A percentile compares a stretch with the other conserved stretches of the same genome.
Evolutionary conservation across 192 early-diverging fungal genomes (phyloP).

Genomic region (Backusella liffmaniae): DNA sequence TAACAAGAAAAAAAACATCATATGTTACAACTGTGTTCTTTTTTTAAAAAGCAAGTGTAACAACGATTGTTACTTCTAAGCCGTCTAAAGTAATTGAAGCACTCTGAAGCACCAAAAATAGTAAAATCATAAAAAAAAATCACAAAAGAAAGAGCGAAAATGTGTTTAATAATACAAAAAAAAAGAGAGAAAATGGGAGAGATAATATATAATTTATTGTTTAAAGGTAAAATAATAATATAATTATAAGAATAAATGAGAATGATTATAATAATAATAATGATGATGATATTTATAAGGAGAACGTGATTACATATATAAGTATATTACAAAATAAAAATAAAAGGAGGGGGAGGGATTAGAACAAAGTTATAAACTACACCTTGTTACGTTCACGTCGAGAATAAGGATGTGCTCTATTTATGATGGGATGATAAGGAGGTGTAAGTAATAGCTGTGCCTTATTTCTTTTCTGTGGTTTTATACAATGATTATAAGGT

Average conservation of each 20-base stretch:
- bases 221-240: neutral
- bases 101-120: neutral
- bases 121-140: neutral
- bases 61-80: neutral
- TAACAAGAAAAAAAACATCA: constrained; percentile 3
- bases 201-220: neutral
- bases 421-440: constrained; percentile 1
- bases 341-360: neutral
- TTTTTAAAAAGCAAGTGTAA: neutral
- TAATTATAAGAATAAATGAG: neutral
- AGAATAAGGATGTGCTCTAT: neutral
- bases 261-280: neutral
- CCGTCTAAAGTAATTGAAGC: neutral
- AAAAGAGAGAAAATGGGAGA: neutral
- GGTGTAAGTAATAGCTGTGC: neutral
- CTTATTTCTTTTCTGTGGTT: neutral
- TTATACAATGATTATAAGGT: neutral
- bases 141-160: neutral
- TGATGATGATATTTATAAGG: neutral
- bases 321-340: neutral
- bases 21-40: neutral
- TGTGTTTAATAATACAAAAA: neutral
- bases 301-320: neutral
- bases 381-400: neutral
- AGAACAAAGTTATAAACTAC: neutral